Evolutionary conservation across 352 stramenopile genomes (phyloP).

Genomic region (Phytophthora sansomeana): DNA sequence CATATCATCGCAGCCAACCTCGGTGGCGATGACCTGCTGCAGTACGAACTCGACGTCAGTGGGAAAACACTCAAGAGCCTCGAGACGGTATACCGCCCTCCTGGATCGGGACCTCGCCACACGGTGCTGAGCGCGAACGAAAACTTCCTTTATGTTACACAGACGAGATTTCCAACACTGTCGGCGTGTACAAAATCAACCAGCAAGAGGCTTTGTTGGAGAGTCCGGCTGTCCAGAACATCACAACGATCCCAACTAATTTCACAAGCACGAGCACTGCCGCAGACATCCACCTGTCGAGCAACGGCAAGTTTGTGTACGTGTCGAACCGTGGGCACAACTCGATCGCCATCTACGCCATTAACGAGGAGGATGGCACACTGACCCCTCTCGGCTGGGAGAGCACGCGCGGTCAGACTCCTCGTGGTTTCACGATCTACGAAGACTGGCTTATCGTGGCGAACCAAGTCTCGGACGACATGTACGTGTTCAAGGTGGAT

Average conservation of each 20-base stretch:
- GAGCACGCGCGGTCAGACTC: slow-evolving; percentile 43
- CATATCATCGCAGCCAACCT: slow-evolving; percentile 51
- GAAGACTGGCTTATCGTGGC: slow-evolving; percentile 56
- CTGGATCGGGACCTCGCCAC: slow-evolving; percentile 61
- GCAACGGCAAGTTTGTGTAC: slow-evolving; percentile 56
- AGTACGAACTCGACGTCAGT: slow-evolving; percentile 46
- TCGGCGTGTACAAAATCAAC: slow-evolving; percentile 54
- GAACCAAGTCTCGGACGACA: slow-evolving; percentile 57
- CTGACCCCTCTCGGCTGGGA: slow-evolving; percentile 44
- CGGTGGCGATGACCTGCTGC: slow-evolving; percentile 55
- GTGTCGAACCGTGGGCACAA: slow-evolving; percentile 64
- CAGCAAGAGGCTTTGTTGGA: slow-evolving; percentile 20
- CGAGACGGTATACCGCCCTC: slow-evolving; percentile 14
- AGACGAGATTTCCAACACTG: slow-evolving; percentile 58
- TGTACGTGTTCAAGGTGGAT: slow-evolving; percentile 57
- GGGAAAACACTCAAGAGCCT: slow-evolving; percentile 40
- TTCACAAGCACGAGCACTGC: slow-evolving; percentile 28
- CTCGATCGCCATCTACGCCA: slow-evolving; percentile 56
- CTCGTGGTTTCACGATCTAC: slow-evolving; percentile 51
- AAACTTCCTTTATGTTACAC: slow-evolving; percentile 56
- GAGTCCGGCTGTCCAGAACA: slow-evolving; percentile 40
- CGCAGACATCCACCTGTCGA: slow-evolving; percentile 56
- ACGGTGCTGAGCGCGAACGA: slow-evolving; percentile 50
- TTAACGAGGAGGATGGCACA: slow-evolving; percentile 31
- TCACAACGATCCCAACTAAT: slow-evolving; percentile 50